A percentile compares a stretch with the other conserved stretches of the same genome.
phyloP scores from a whole-genome alignment of 805 yeast genomes.

The Suhomyces canberraensis region DNA sequence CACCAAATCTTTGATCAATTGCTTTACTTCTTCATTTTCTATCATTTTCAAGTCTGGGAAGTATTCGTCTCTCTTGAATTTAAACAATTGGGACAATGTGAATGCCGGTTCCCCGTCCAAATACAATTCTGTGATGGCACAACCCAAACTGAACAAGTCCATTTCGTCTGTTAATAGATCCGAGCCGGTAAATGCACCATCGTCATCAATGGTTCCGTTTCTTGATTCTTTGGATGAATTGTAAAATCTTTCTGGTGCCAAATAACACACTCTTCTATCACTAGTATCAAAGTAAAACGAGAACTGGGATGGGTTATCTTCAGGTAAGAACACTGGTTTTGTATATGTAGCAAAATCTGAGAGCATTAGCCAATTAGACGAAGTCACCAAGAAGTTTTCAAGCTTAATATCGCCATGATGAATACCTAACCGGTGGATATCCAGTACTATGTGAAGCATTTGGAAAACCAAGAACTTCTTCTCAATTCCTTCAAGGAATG shows the following conservation, averaged over 20 bases:
- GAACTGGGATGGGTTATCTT: slow-evolving; percentile 88
- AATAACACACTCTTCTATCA: slow-evolving; percentile 78
- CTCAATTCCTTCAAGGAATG: slow-evolving; percentile 78
- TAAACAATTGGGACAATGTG: slow-evolving; percentile 82
- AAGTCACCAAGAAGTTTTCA: slow-evolving; percentile 81
- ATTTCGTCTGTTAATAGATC: slow-evolving; percentile 50
- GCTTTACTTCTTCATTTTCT: slow-evolving; percentile 46
- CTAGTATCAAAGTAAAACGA: slow-evolving; percentile 91
- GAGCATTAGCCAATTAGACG: slow-evolving; percentile 83
- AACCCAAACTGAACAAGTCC: slow-evolving; percentile 83
- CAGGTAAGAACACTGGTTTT: slow-evolving; percentile 85
- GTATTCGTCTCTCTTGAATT: slow-evolving; percentile 68
- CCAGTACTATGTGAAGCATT: slow-evolving; percentile 57
- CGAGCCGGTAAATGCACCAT: slow-evolving; percentile 19
- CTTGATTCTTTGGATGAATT: slow-evolving; percentile 24
- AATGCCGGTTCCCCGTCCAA: slow-evolving; percentile 85
- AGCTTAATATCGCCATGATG: slow-evolving; percentile 90
- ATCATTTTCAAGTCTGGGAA: slow-evolving; percentile 60
- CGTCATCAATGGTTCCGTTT: slow-evolving; percentile 20
- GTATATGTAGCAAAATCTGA: slow-evolving; percentile 76
- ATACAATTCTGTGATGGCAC: slow-evolving; percentile 87
- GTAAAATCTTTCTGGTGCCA: slow-evolving; percentile 90
- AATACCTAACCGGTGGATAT: slow-evolving; percentile 59
- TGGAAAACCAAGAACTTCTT: slow-evolving; percentile 85
- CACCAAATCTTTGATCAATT: slow-evolving; percentile 63